Percentiles rank a stretch among this genome's conserved stretches.
These are phyloP conservation scores for Claviceps lovelessii DNA, from an alignment of 2,329 filamentous ascomycete genomes.

Conservation along the genomic window DNA sequence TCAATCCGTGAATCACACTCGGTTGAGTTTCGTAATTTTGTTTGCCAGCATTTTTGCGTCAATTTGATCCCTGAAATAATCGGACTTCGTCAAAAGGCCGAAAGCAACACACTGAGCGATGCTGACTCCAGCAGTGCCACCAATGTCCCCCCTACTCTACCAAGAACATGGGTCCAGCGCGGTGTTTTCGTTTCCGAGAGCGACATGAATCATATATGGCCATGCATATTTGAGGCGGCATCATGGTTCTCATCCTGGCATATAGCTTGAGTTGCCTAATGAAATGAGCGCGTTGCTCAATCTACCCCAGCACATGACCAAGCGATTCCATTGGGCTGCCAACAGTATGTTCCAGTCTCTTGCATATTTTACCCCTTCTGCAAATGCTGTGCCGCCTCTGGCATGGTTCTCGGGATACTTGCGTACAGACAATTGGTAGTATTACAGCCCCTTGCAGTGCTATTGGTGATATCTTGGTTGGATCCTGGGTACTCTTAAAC, in stretches of 20 bases:
- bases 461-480: constrained; percentile 24
- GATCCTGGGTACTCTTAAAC: constrained; percentile 19
- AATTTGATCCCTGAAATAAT: constrained; percentile 30
- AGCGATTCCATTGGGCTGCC: constrained; percentile 35
- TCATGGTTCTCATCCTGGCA: constrained; percentile 25
- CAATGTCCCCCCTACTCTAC: neutral
- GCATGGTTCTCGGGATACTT: constrained; percentile 14
- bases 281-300: constrained; percentile 19
- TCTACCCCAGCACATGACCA: constrained; percentile 38
- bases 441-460: constrained; percentile 21
- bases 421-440: constrained; percentile 25
- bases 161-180: constrained; percentile 7
- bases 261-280: constrained; percentile 15
- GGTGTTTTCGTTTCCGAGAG: constrained; percentile 15
- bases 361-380: neutral
- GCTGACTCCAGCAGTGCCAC: constrained; percentile 2
- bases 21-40: constrained; percentile 19
- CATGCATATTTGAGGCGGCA: constrained; percentile 26
- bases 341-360: constrained; percentile 15
- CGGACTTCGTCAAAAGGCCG: constrained; percentile 16
- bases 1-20: constrained; percentile 27
- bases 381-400: neutral
- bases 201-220: constrained; percentile 22
- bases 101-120: constrained; percentile 10
- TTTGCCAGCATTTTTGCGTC: constrained; percentile 15